Base-by-base conservation (phyloP, 2,329 filamentous ascomycete species). In the Stagonosporopsis cucurbitacearum region DNA sequence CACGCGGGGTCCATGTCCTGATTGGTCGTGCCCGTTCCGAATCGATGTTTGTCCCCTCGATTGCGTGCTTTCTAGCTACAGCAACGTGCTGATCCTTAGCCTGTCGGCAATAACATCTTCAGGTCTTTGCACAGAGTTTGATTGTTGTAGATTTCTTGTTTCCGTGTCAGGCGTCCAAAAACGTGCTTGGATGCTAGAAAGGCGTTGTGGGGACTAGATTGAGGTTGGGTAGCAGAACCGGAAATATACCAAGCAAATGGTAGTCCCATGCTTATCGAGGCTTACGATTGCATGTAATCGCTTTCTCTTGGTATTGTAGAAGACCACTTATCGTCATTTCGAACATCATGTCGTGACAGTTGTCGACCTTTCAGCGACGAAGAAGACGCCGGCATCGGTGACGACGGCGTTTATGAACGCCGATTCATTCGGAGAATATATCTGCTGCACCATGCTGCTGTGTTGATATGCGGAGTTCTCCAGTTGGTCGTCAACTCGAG, bases 41-140 rank as follows among this genome's bases (percentile, higher is more conserved):
- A 39, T 49, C 32, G 45, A 33, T 54, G 36, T 32, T 49, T 40
- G 37, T 57, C 56, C 59, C 56, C 60, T 52, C 57, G 50, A 65
- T 65, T 61, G 60, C 62, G 62, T 65, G 62, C 62, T 65, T 60
- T 55, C 44, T 32, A 46, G 46, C 54, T 22, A 17, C 54, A 20
- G 37, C 48, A 44, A 48, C 47, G 45, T 55, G 52, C 56, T 52
- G 37, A 58, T 50, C 37, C 43, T 53, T 42, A 37, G 36, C 1
- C n/a, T 8, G n/a, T 32, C 51, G 51, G 45, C 19, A 49, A 49
- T 44, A 54, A 49, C 23, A 25, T 49, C 19, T 9, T 26, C 13
- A 25, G 7, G 23, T 17, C 45, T 12, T 33, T n/a, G 19, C n/a
- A 11, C 36, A 42, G 22, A 19, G n/a, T 25, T 54, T n/a, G 8